Evolutionary conservation across 805 yeast genomes (phyloP), one percentile per base, ranked within the genome.

Genomic region (Sungouiella thailandica): DNA sequence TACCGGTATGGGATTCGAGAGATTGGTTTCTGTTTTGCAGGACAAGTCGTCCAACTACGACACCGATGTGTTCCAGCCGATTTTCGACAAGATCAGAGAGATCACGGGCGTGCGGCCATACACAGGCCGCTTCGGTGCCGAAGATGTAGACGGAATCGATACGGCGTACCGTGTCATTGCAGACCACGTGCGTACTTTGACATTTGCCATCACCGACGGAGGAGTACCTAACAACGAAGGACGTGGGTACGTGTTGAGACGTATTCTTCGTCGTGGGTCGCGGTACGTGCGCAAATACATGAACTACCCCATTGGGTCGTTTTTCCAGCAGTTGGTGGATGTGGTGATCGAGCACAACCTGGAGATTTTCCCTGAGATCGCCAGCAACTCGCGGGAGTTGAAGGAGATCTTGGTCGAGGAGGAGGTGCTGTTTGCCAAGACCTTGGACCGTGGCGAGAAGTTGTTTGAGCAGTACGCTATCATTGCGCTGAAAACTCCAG

Each of bases 201-300:
- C 96, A 2, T 86, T 93, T 62, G 97, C 99, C 31, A 73, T 93
- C 40, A 85, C 95, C 25, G 99, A 93, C 61, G 99, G 99, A 54
- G 99, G 98, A 55, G 97, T 93, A 37, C 99, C 99, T 56, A 93
- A 93, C 67, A 93, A 89, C 55, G 98, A 93, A 58, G 99, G 99
- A 52, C 83, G 98, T 68, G 99, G 99, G 52, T 93, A 93, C 55
- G 99, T 93, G 28, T 70, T 93, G 60, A 82, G 99, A 69, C 83
- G 99, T 70, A 89, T 93, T 49, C 71, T 93, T 54, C 83, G 99
- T 72, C 83, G 99, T 72, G 99, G 98, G 54, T 86, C 96, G 25
- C 83, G 98, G 64, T 93, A 86, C 55, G 97, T 83, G 28, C 83
- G 97, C 63, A 93, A 93, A 68, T 89, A 93, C 68, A 80, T 93